Conservation (phyloP, 139 green algal genomes). For the Chara braunii region DNA sequence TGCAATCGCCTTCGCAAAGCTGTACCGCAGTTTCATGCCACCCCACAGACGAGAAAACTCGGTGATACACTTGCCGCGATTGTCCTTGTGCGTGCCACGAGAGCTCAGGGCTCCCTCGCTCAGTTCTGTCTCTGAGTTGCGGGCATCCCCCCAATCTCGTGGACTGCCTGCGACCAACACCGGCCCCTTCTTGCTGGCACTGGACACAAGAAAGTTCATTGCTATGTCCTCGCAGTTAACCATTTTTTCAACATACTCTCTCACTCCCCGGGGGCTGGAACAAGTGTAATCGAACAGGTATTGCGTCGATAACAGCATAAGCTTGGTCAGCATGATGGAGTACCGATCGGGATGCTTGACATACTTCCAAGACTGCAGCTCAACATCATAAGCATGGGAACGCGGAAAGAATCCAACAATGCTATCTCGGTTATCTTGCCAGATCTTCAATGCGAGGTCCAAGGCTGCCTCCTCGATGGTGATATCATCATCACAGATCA, state of each 20-base stretch:
- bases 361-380: constrained; percentile 4
- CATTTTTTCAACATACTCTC: neutral
- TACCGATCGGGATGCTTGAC: constrained; percentile 19
- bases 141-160: constrained; percentile 1
- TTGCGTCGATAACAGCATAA: neutral
- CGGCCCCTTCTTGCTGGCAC: neutral
- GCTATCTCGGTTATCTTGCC: constrained; percentile 25
- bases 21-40: neutral
- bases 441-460: constrained; percentile 12
- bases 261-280: neutral
- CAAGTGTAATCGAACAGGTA: constrained; percentile 9
- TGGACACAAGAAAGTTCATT: neutral
- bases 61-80: constrained; percentile 1
- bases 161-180: neutral
- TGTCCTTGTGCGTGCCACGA: neutral
- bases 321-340: constrained; percentile 16
- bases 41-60: neutral
- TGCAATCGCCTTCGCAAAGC: neutral
- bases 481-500: constrained; percentile 37
- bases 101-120: neutral
- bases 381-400: constrained; percentile 18
- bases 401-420: constrained; percentile 34
- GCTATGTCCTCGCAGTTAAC: constrained; percentile 12
- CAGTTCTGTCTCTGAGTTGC: neutral
- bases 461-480: constrained; percentile 16